Percentiles rank a stretch among this genome's conserved stretches.
These are phyloP conservation scores for Musa acuminata DNA, from an alignment of 176 grass and related monocot species.

Conservation along the genomic window DNA sequence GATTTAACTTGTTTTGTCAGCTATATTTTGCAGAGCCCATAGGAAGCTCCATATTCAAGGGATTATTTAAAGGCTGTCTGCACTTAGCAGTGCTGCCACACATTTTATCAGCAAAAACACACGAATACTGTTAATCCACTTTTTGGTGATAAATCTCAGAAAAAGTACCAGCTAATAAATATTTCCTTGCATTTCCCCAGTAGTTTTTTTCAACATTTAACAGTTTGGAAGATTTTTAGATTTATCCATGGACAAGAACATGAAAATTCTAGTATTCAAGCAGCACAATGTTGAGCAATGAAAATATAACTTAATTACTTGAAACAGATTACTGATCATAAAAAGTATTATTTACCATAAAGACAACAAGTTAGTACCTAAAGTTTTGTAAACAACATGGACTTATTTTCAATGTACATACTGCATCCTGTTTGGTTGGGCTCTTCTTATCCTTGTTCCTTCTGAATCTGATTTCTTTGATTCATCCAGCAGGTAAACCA, in stretches of 20 bases:
- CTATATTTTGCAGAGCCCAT: background rate
- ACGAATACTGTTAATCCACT: too few relatives aligned
- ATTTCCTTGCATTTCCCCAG: background rate
- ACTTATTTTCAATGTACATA: background rate
- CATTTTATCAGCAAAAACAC: too few relatives aligned
- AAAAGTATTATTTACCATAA: background rate
- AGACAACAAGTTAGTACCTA: background rate
- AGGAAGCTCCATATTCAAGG: background rate
- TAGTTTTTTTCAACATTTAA: background rate
- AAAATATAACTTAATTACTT: background rate
- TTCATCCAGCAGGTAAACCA: slow-evolving; percentile 1
- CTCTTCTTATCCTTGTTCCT: background rate
- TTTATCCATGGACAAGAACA: background rate
- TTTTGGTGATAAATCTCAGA: background rate
- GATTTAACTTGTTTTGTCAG: background rate
- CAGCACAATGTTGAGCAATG: background rate
- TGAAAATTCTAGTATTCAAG: background rate
- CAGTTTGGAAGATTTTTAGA: background rate
- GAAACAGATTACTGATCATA: background rate
- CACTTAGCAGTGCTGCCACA: too few relatives aligned
- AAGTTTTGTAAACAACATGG: background rate
- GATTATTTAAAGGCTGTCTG: background rate
- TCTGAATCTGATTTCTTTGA: slow-evolving; percentile 9
- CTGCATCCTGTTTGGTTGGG: background rate
- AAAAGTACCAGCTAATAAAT: background rate